Evolutionary conservation across 768 basidiomycete species (phyloP), one percentile per base, ranked within the genome.

Genomic region (Sutorius australiensis): DNA sequence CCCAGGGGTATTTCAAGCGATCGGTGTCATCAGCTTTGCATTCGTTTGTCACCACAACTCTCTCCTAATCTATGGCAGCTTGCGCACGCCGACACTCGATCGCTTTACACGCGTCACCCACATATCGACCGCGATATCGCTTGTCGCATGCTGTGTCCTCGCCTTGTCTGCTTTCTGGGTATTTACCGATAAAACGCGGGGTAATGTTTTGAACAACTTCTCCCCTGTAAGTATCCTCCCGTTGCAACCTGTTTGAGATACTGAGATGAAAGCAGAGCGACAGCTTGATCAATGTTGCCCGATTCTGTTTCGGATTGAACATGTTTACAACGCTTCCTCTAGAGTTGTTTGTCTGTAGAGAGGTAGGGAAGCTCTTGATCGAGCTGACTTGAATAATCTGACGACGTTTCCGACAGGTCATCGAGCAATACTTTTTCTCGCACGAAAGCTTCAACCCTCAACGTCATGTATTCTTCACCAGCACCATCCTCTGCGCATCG

Each of bases 1-100:
- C 19, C 80, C 89, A 0, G 89, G 93, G 2, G 76, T 98, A 21
- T 92, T 97, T 65, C 92, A 92, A 67, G 95, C 97, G 30, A 95
- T 98, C 43, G 97, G 95, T 21, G 97, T 99, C 56, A 99, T 99
- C 63, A 90, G 88, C 67, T 94, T 93, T 63, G 92, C 94, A 40
- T 98, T 94, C 63, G 95, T 97, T 19, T 97, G 95, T 67, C 95
- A 99, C 69, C 97, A 98, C 70, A 99, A 99, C 68, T 93, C 94
- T 9, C 81, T 98, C 48, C 79, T 98, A 58, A 98, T 99, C 60
- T 99, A 98, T 63, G 94, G 95, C 44, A 91, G 89, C 62, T 73
- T 99, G 66, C 82, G 83, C 40, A 95, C 90, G 7, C 97, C 97
- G 8, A 98, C 97, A 0, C 74, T 98, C 27, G 95, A 98, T 68